These are phyloP conservation scores for Adansonia rubrostipa DNA, from an alignment of 441 rosid species.

Conservation along the genomic window DNA sequence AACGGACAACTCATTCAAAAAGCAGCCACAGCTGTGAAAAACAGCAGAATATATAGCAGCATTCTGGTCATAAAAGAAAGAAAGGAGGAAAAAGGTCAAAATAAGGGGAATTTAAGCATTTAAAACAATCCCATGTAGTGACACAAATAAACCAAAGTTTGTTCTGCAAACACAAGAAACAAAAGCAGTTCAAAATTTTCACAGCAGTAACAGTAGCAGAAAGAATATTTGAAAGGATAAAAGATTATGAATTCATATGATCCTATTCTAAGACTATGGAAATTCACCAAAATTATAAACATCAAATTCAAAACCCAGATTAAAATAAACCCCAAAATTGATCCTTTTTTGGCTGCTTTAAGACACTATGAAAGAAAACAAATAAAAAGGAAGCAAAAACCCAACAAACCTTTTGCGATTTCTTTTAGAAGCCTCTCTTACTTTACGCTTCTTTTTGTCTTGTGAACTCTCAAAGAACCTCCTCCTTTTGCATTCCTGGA, in stretches of 20 bases:
- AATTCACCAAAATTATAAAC: neutral
- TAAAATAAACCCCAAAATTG: neutral
- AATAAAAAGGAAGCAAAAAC: no score
- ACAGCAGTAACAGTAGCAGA: neutral
- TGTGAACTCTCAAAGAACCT: constrained; percentile 47
- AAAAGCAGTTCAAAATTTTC: neutral
- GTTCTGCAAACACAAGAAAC: neutral
- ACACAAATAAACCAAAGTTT: neutral
- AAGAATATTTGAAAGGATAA: neutral
- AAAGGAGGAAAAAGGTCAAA: neutral
- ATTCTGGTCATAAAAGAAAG: neutral
- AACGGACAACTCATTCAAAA: neutral
- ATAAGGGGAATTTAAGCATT: neutral
- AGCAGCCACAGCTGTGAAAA: no score
- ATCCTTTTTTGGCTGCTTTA: neutral
- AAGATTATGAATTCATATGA: neutral
- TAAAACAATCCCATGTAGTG: neutral
- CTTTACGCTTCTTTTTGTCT: constrained; percentile 49
- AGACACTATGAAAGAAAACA: no score
- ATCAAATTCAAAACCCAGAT: neutral
- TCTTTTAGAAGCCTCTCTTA: constrained; percentile 47
- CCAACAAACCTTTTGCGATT: constrained; percentile 43
- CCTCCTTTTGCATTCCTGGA: constrained; percentile 51
- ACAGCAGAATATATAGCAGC: neutral
- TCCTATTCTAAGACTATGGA: neutral